Conservation (phyloP, 139 green algal species). For the Chlamydomonas urium region DNA sequence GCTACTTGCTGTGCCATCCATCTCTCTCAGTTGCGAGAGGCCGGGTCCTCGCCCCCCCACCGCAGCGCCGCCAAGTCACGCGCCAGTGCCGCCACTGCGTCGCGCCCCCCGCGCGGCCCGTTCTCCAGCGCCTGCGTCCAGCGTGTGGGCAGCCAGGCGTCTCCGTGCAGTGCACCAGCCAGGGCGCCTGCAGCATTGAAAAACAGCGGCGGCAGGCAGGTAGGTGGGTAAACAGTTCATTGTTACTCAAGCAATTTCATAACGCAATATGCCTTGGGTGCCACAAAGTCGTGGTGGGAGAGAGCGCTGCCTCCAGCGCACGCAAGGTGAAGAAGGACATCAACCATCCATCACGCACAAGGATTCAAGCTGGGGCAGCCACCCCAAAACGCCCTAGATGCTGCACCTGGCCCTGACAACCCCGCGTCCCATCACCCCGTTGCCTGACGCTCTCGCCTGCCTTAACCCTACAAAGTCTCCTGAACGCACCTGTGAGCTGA, state of each 20-base stretch:
- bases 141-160: constrained; percentile 22
- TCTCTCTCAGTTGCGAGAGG: no score
- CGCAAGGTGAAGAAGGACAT: no score
- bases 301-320: no score
- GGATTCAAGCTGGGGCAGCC: not conserved
- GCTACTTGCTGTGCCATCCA: no score
- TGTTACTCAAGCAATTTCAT: not conserved
- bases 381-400: not conserved
- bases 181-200: constrained; percentile 18
- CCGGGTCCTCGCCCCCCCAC: not conserved
- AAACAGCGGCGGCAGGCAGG: no score
- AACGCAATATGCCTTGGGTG: not conserved
- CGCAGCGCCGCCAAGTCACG: not conserved
- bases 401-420: not conserved
- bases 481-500: constrained; percentile 11
- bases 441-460: not conserved
- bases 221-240: no score
- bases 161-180: constrained; percentile 33
- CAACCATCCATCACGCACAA: not conserved
- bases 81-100: not conserved
- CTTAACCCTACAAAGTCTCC: not conserved
- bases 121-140: constrained; percentile 35
- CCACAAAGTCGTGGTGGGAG: no score
- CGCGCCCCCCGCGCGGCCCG: not conserved
- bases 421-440: not conserved